Conservation (phyloP, 2,329 filamentous ascomycete species). For the Neopestalotiopsis clavispora region DNA sequence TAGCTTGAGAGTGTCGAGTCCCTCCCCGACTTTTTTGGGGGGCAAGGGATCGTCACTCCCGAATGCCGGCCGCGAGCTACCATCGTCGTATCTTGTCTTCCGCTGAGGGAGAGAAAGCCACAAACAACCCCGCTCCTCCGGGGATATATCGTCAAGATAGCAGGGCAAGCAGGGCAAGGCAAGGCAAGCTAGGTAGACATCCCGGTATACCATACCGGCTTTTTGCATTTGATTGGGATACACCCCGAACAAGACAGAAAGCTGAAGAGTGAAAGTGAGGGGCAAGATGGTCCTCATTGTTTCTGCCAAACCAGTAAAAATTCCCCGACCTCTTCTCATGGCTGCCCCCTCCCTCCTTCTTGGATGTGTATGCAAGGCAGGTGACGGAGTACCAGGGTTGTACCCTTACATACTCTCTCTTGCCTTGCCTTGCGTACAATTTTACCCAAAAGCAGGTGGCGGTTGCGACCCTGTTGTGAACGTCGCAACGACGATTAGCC, state of each 20-base stretch:
- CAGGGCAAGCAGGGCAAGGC: neutral
- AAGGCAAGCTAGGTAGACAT: no score
- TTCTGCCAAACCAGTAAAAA: neutral
- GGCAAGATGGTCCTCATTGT: neutral
- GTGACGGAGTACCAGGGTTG: neutral
- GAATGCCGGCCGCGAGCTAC: neutral
- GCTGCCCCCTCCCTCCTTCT: neutral
- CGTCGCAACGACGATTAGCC: neutral
- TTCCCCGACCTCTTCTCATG: neutral
- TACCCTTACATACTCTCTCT: neutral
- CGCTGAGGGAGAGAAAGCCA: neutral
- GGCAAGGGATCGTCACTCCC: neutral
- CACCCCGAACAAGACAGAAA: no score
- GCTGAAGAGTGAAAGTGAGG: no score
- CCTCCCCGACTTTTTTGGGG: conserved; percentile 4
- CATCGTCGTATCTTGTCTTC: neutral
- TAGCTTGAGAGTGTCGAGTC: neutral
- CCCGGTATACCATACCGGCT: no score
- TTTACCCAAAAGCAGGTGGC: neutral
- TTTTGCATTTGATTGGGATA: no score
- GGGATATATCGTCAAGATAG: conserved; percentile 1
- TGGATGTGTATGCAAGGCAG: neutral
- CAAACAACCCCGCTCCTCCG: neutral
- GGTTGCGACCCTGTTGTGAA: neutral
- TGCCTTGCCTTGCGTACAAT: neutral